phyloP scores from a whole-genome alignment of 495 filamentous ascomycete genomes.

The Penicillium coprophilum region DNA sequence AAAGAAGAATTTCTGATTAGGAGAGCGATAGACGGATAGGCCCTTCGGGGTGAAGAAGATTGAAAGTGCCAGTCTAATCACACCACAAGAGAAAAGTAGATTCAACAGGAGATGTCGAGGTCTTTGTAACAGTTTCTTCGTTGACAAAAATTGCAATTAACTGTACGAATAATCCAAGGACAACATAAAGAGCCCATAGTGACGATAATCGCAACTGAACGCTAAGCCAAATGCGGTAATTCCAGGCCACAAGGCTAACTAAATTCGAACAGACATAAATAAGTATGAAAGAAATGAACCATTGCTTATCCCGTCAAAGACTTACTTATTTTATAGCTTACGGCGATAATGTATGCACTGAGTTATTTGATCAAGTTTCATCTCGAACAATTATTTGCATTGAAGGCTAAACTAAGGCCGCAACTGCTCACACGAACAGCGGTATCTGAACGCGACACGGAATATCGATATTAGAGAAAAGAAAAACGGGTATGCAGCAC shows the following conservation, averaged over 20 bases:
- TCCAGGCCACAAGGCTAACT: constrained; percentile 4
- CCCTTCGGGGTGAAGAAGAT: constrained; percentile 2
- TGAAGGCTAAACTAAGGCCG: constrained; percentile 29
- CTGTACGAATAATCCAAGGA: constrained; percentile 1
- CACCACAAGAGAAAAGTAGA: not conserved
- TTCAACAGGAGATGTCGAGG: not conserved
- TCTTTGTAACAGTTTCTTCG: not conserved
- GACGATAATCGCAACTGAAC: not conserved
- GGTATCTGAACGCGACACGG: constrained; percentile 32
- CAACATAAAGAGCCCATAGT: constrained; percentile 1
- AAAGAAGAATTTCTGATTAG: constrained; percentile 34
- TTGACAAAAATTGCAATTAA: not conserved
- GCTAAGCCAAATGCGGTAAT: not conserved
- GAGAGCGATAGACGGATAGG: constrained; percentile 28
- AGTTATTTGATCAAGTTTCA: not conserved
- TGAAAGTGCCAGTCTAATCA: not conserved
- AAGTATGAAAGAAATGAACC: not conserved
- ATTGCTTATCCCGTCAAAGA: not conserved
- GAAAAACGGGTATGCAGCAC: constrained; percentile 26
- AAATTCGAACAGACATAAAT: not conserved
- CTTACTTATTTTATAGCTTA: not conserved
- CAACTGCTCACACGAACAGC: constrained; percentile 30
- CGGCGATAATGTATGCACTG: not conserved
- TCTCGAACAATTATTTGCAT: constrained; percentile 29
- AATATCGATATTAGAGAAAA: constrained; percentile 35